Percentiles rank a stretch among this genome's conserved stretches.
These are phyloP conservation scores for Calonectria hongkongensis DNA, from an alignment of 2,329 filamentous ascomycete species.

Conservation along the genomic window DNA sequence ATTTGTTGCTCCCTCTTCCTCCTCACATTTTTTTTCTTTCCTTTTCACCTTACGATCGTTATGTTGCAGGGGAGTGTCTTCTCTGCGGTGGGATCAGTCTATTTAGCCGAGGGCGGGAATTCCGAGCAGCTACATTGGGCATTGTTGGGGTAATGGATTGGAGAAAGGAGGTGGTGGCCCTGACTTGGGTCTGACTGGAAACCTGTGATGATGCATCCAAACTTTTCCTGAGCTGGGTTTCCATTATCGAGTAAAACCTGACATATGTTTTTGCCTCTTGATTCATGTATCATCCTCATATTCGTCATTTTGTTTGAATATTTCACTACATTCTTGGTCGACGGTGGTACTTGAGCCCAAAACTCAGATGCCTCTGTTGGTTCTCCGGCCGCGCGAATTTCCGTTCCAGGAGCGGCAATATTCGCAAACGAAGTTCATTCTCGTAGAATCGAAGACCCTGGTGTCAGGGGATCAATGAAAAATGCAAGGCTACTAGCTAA, in stretches of 20 bases:
- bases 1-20: background rate
- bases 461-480: slow-evolving; percentile 7
- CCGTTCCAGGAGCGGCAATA: background rate
- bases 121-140: background rate
- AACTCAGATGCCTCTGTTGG: background rate
- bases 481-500: slow-evolving; percentile 33
- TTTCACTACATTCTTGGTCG: background rate
- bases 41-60: background rate
- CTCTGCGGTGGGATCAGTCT: background rate
- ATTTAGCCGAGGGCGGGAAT: slow-evolving; percentile 13
- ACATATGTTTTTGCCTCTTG: background rate
- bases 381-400: background rate
- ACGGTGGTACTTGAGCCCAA: background rate
- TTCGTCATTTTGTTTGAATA: background rate
- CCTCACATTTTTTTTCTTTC: too few relatives aligned
- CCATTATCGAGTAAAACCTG: background rate
- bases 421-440: background rate
- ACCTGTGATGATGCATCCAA: background rate
- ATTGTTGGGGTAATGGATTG: slow-evolving; percentile 5
- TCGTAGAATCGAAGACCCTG: background rate
- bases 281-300: background rate
- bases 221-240: background rate
- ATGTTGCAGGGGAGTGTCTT: background rate
- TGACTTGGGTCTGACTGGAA: background rate
- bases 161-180: background rate